Conservation (phyloP, 2,329 filamentous ascomycete species). For the Aspergillus intermedius region DNA sequence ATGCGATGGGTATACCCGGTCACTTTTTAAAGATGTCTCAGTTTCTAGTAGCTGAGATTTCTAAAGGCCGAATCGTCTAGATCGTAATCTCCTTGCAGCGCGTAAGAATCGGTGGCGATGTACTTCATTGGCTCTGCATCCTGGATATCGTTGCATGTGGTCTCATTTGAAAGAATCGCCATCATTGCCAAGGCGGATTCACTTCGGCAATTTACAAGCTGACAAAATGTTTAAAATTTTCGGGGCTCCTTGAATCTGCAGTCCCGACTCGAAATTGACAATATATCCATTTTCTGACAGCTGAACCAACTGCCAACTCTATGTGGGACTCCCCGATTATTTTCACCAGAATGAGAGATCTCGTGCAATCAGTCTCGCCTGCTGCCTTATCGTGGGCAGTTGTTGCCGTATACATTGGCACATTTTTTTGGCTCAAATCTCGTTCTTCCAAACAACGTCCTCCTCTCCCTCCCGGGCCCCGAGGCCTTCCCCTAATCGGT, state of each 20-base stretch:
- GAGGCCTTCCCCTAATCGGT: not conserved
- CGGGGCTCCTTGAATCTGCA: not conserved
- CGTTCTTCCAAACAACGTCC: not conserved
- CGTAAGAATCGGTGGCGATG: no score
- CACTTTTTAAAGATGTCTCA: no score
- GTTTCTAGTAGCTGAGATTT: no score
- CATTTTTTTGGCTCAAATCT: not conserved
- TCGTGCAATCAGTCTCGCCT: not conserved
- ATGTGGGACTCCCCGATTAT: not conserved
- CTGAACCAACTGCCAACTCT: not conserved
- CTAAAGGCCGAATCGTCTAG: no score
- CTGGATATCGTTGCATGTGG: not conserved
- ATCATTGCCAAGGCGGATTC: not conserved
- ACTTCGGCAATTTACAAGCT: not conserved
- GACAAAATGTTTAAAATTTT: not conserved
- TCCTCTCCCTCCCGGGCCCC: not conserved
- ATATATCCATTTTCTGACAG: not conserved
- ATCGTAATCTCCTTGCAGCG: no score
- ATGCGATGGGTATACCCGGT: no score
- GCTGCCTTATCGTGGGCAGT: not conserved
- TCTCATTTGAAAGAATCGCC: not conserved
- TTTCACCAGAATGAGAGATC: not conserved
- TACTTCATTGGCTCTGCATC: no score
- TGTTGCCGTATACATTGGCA: not conserved
- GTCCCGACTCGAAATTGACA: not conserved